A percentile compares a stretch with the other conserved stretches of the same genome.
Conservation (phyloP, 2,329 filamentous ascomycete species). For the Diplodia mutila region DNA sequence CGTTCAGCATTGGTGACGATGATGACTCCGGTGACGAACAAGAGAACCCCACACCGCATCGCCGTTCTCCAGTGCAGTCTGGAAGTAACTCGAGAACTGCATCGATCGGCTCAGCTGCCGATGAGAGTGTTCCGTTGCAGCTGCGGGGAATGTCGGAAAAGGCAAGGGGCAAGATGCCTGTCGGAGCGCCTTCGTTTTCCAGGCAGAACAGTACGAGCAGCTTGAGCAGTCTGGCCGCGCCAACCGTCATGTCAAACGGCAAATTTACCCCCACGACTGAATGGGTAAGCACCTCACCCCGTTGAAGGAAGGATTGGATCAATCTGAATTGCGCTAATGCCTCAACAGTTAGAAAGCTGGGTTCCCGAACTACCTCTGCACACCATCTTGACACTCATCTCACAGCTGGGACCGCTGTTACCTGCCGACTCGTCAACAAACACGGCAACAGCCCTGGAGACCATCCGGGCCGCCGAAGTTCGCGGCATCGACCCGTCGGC, state of each 20-base stretch:
- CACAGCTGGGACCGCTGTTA: conserved; percentile 55
- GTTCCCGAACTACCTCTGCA: conserved; percentile 89
- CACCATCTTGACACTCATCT: conserved; percentile 80
- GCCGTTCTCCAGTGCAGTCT: conserved; percentile 34
- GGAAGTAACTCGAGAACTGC: conserved; percentile 62
- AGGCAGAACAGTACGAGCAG: conserved; percentile 89
- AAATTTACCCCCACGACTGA: conserved; percentile 76
- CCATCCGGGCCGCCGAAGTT: conserved; percentile 65
- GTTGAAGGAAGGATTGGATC: background rate
- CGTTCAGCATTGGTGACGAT: conserved; percentile 86
- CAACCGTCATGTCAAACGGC: conserved; percentile 60
- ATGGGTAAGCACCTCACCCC: conserved; percentile 59
- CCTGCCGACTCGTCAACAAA: conserved; percentile 51
- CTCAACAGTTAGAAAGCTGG: conserved; percentile 79
- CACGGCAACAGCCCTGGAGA: conserved; percentile 48
- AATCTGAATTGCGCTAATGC: conserved; percentile 33
- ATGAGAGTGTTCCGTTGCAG: conserved; percentile 81
- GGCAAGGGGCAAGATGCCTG: conserved; percentile 92
- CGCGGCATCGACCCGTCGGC: conserved; percentile 74
- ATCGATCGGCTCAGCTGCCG: conserved; percentile 68
- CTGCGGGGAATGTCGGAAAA: conserved; percentile 95
- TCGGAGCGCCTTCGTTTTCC: conserved; percentile 79
- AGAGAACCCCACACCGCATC: conserved; percentile 34
- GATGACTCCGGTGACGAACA: conserved; percentile 71
- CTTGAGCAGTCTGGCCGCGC: conserved; percentile 66